phyloP scores from a whole-genome alignment of 768 basidiomycete species.

The Pulveroboletus sp. region DNA sequence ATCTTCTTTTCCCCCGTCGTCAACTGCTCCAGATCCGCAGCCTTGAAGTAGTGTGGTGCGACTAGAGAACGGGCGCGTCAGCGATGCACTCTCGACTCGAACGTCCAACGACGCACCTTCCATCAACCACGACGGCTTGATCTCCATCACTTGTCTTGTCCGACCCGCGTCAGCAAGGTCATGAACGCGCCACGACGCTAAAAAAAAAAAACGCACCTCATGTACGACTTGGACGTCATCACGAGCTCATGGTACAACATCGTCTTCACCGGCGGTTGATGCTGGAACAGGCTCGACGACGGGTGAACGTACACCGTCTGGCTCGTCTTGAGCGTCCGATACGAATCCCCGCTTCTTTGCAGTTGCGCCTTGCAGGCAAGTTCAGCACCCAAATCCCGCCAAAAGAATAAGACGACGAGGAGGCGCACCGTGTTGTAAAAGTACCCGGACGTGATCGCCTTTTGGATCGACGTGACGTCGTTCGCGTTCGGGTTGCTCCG shows the following conservation, averaged over 20 bases:
- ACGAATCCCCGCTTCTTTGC: constrained; percentile 95
- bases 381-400: too few species aligned
- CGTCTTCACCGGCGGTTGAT: constrained; percentile 89
- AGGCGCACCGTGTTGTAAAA: constrained; percentile 85
- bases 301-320: constrained; percentile 98
- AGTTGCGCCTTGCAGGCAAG: constrained; percentile 90
- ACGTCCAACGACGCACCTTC: constrained; percentile 61
- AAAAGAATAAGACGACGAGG: neutral
- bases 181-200: too few species aligned
- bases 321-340: constrained; percentile 92
- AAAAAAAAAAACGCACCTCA: constrained; percentile 60
- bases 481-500: constrained; percentile 85
- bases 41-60: constrained; percentile 95
- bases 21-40: constrained; percentile 75
- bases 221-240: constrained; percentile 92
- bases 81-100: too few species aligned
- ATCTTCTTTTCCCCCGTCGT: too few species aligned
- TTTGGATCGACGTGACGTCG: constrained; percentile 90
- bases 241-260: constrained; percentile 96
- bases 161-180: too few species aligned
- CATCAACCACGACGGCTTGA: constrained; percentile 90
- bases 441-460: constrained; percentile 92
- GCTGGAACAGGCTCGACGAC: constrained; percentile 90
- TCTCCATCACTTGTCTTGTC: constrained; percentile 90
- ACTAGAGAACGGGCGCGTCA: constrained; percentile 45